Percentiles rank a stretch among this genome's conserved stretches.
phyloP scores from a whole-genome alignment of 257 asterid species.

The Solanum chilense region DNA sequence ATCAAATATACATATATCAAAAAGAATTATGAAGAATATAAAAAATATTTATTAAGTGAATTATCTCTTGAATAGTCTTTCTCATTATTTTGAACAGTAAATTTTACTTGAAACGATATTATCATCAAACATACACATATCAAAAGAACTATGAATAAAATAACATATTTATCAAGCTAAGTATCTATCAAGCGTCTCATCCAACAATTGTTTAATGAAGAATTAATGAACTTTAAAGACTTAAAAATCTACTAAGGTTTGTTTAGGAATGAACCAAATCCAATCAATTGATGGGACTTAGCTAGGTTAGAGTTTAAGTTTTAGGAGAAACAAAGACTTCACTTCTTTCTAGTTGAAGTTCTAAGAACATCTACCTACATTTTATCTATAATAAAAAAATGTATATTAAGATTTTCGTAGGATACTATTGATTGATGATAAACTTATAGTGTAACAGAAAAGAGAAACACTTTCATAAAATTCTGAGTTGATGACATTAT shows the following conservation, averaged over 20 bases:
- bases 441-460: neutral
- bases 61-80: neutral
- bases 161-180: neutral
- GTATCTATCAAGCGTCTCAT: neutral
- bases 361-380: neutral
- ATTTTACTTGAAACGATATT: neutral
- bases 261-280: neutral
- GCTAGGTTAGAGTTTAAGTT: neutral
- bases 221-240: neutral
- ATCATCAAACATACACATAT: neutral
- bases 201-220: neutral
- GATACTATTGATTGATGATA: neutral
- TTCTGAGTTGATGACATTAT: neutral
- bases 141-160: neutral
- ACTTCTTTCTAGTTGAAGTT: neutral
- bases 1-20: neutral
- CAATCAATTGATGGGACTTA: neutral
- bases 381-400: too few species aligned
- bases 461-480: neutral
- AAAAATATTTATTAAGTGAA: neutral
- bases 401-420: neutral
- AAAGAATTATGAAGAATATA: neutral
- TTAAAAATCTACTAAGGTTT: neutral
- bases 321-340: neutral
- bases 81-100: neutral